Base-by-base conservation (phyloP, 2,329 filamentous ascomycete species). In the Myriosclerotinia curreyana region DNA sequence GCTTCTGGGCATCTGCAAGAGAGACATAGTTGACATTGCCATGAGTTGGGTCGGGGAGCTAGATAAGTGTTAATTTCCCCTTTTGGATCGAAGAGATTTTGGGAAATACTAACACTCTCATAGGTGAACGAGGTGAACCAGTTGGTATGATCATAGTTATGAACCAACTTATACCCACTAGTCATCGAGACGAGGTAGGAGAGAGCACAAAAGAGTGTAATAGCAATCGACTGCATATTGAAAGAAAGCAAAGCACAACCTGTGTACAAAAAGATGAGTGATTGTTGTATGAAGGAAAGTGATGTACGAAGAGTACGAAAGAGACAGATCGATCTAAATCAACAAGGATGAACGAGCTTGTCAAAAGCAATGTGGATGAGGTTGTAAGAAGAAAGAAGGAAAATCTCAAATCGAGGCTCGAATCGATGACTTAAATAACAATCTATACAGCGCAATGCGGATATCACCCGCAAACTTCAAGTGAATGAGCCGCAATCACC, bases 1-100 rank as follows among this genome's bases (percentile, higher is more conserved):
- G 74, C 20, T 74, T 73, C 65, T 82, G 80, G 60, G 90, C 89
- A 20, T 77, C 6, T 75, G 76, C 3, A 71, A 71, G 54, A 69
- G 71, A 71, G 25, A 72, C 69, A 48, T 79, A 74, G 61, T 78
- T 74, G 56, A 79, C 71, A 15, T 67, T 67, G 34, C 71, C 71
- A 11, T 66, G 17, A 9, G 70, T 71, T 28, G 69, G 69, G 34
- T 72, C 70, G 2, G 70, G 46, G 3, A 31, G 25, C 69, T 71
- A 42, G 28, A 40, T 20, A 17, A 6, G 8, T 20, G 34, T 64
- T n/a, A 52, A 40, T 64, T 48, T 20, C 15, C 28, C 22, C 44
- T 38, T 17, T 22, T 34, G n/a, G 25, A 63, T 46, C 17, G 6
- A 34, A 31, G 8, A 17, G 25, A 2, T 50, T 20, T 25, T 15